Evolutionary conservation across 31 red algal species (phyloP), one percentile per base, ranked within the genome.

Genomic region (Odonthalia washingtoniensis): DNA sequence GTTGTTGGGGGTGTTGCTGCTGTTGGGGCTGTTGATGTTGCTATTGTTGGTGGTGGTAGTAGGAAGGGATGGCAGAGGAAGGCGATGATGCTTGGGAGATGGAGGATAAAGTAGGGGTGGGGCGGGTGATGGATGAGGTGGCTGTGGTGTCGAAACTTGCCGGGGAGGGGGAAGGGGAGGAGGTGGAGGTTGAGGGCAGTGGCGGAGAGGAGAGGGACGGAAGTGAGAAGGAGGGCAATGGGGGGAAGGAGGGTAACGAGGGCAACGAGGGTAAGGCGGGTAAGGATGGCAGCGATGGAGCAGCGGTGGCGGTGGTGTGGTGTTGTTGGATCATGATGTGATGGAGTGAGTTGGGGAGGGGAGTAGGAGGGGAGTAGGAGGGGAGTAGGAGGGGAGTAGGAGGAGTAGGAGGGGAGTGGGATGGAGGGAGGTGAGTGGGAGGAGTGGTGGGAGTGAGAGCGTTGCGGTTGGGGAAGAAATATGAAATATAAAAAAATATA

Each of bases 381-480:
- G 27, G 73, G 40, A 28, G 36, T 32, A 4, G 75, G 37, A 33
- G 18, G 75, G 33, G 45, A 78, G 75, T 16, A 53, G 40, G 75
- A 17, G 40, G n/a, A 17, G 52, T n/a, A 61, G 17, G 0, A 37
- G 33, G 70, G 2, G 34, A 40, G 27, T 12, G 70, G 70, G 40
- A 3, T 49, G 43, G 31, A 35, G 44, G 30, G 31, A 27, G 18
- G 46, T 14, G 46, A n/a, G 38, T 45, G 4, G 44, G 46, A 53
- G 3, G 45, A n/a, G 70, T 3, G 70, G n/a, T 3, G 70, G 3
- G 70, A 3, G 70, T 34, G 2, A 40, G 21, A 40, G 21, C 37
- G 70, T n/a, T n/a, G n/a, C n/a, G n/a, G n/a, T n/a, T n/a, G n/a
- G n/a, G n/a, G n/a, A n/a, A n/a, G n/a, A n/a, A n/a, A n/a, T n/a